phyloP scores from a whole-genome alignment of 169 alveolate species.

The Plasmodium gallinaceum region DNA sequence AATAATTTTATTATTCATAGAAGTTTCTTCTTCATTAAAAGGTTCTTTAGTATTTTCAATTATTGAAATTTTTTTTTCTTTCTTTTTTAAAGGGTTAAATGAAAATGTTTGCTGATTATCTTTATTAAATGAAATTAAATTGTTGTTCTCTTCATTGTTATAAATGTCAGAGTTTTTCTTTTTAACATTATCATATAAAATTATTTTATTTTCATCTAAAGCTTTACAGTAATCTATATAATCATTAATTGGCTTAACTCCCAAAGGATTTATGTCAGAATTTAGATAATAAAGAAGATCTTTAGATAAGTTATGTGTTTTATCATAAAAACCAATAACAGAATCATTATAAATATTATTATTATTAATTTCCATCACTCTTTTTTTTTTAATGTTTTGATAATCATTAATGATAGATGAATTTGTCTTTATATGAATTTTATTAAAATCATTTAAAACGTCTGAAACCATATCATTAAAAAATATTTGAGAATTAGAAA shows the following conservation, averaged over 20 bases:
- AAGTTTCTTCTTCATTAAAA: neutral
- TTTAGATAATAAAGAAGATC: conserved; percentile 27
- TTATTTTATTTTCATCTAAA: conserved; percentile 15
- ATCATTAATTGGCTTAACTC: neutral
- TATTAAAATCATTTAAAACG: conserved; percentile 42
- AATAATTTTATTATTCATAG: neutral
- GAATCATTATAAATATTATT: conserved; percentile 16
- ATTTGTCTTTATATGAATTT: conserved; percentile 32
- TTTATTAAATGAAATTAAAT: neutral
- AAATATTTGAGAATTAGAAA: conserved; percentile 15
- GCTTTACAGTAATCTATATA: neutral
- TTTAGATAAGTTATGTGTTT: conserved; percentile 2
- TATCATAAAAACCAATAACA: conserved; percentile 17
- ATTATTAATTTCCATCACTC: neutral
- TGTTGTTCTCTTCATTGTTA: neutral
- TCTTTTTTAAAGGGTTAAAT: neutral
- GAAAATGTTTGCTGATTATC: neutral
- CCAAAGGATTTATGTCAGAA: neutral
- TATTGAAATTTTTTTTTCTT: no score
- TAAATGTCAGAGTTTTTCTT: neutral
- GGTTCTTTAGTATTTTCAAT: neutral
- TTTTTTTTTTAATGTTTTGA: conserved; percentile 8
- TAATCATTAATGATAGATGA: neutral
- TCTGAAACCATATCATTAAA: conserved; percentile 49
- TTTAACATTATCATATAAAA: neutral